Percentiles rank a stretch among this genome's conserved stretches.
Conservation (phyloP, 1,284 basidiomycete species). For the Cerioporus squamosus region DNA sequence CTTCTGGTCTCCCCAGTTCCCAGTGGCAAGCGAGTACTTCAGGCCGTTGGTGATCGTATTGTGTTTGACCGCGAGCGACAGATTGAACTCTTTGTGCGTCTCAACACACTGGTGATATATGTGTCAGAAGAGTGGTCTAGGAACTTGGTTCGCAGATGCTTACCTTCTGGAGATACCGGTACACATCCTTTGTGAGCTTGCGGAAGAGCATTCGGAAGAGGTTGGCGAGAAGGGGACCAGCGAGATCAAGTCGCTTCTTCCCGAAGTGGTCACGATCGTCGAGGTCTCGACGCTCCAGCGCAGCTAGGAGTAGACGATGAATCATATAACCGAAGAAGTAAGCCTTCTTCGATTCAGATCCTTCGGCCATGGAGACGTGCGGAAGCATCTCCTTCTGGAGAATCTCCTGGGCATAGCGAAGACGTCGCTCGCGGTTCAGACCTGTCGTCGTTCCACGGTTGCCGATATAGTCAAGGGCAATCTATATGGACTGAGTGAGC, state of each 20-base stretch:
- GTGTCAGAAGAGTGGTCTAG: conserved; percentile 14
- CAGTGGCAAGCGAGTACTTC: conserved; percentile 97
- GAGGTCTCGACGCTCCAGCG: conserved; percentile 92
- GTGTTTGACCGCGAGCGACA: conserved; percentile 92
- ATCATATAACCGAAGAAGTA: conserved; percentile 99
- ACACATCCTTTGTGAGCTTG: conserved; percentile 96
- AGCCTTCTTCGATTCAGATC: conserved; percentile 97
- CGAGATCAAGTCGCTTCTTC: conserved; percentile 96
- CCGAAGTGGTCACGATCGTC: conserved; percentile 99
- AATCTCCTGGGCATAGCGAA: conserved; percentile 97
- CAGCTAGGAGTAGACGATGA: conserved; percentile 92
- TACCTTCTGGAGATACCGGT: conserved; percentile 96
- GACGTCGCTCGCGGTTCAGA: conserved; percentile 89
- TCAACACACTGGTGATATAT: conserved; percentile 82
- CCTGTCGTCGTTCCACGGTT: conserved; percentile 97
- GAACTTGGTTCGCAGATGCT: conserved; percentile 18
- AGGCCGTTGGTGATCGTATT: conserved; percentile 98
- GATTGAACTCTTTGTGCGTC: conserved; percentile 94
- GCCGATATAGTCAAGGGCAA: conserved; percentile 96
- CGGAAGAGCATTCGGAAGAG: conserved; percentile 98
- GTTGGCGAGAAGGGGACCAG: conserved; percentile 93
- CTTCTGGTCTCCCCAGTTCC: conserved; percentile 99
- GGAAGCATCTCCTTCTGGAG: conserved; percentile 99
- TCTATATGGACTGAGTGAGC: conserved; percentile 35
- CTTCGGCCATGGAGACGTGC: conserved; percentile 95